Conservation (phyloP, 2,329 filamentous ascomycete genomes). For the Colletotrichum musicola region DNA sequence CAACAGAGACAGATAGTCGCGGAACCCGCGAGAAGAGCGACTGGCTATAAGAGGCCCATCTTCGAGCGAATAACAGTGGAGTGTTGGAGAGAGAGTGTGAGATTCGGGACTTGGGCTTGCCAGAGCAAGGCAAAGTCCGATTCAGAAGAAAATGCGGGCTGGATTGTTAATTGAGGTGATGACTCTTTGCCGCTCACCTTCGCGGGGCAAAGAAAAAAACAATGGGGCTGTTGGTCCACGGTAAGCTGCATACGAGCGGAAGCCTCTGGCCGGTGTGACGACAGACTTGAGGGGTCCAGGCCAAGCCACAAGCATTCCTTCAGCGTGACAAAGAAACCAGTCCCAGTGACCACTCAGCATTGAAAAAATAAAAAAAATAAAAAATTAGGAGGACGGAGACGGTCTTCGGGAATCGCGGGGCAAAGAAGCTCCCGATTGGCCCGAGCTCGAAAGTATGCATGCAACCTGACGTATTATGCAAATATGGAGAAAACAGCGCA, state of each 20-base stretch:
- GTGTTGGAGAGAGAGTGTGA: background rate
- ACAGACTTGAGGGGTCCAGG: constrained; percentile 18
- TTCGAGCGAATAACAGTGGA: constrained; percentile 28
- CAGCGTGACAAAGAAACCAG: too few species aligned
- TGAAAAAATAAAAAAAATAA: too few species aligned
- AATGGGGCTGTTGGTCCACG: background rate
- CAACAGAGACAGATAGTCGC: constrained; percentile 26
- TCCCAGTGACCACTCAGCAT: too few species aligned
- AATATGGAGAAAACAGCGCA: constrained; percentile 12
- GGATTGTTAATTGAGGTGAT: constrained; percentile 23
- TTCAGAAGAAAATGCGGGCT: constrained; percentile 18
- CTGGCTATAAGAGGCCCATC: constrained; percentile 28
- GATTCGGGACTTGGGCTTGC: background rate
- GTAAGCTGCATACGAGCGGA: too few species aligned
- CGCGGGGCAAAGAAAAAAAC: constrained; percentile 32
- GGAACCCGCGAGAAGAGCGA: constrained; percentile 37
- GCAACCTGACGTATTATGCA: constrained; percentile 38
- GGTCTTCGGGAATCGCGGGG: background rate
- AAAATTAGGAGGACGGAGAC: too few species aligned
- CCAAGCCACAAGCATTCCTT: constrained; percentile 24
- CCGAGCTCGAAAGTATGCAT: constrained; percentile 25
- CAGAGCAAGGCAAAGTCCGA: background rate
- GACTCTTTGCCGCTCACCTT: constrained; percentile 39
- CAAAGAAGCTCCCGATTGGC: constrained; percentile 25
- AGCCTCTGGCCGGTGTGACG: background rate